A percentile compares a stretch with the other conserved stretches of the same genome.
phyloP scores from a whole-genome alignment of 179 eudicot species.

The Nepenthes alata region DNA sequence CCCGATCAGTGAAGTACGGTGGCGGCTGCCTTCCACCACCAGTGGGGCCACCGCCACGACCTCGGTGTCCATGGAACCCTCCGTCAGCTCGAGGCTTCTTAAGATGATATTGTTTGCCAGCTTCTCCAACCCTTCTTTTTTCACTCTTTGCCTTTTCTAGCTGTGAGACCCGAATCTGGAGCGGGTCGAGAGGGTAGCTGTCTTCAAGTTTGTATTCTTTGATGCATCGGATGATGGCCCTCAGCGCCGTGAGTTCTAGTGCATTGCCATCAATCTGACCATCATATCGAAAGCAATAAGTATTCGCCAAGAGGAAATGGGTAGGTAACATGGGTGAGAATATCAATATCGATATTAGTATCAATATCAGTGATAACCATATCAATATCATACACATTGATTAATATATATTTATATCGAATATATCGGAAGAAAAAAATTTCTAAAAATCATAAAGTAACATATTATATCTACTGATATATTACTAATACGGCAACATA shows the following conservation, averaged over 20 bases:
- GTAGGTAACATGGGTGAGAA: too few relatives aligned
- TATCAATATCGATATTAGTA: too few relatives aligned
- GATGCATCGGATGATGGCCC: conserved; percentile 35
- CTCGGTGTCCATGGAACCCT: conserved; percentile 17
- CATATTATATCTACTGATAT: too few relatives aligned
- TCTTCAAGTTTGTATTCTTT: conserved; percentile 40
- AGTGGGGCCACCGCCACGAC: conserved; percentile 13
- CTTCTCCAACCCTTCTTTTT: conserved; percentile 29
- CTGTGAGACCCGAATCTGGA: conserved; percentile 38
- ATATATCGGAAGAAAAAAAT: too few relatives aligned
- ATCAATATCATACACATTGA: too few relatives aligned
- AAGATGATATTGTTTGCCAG: conserved; percentile 16
- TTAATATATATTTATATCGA: too few relatives aligned
- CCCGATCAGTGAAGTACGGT: conserved; percentile 14
- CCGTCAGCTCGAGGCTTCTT: conserved; percentile 33
- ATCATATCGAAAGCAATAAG: not conserved
- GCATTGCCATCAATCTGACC: conserved; percentile 34
- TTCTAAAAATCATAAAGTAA: too few relatives aligned
- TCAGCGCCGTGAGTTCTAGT: conserved; percentile 48
- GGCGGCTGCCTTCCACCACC: conserved; percentile 24
- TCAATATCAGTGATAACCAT: too few relatives aligned
- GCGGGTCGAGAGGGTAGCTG: conserved; percentile 49
- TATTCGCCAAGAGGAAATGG: not conserved
- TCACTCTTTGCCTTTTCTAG: conserved; percentile 37
- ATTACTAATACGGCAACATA: too few relatives aligned